Percentiles rank a stretch among this genome's conserved stretches.
Conservation (phyloP, 306 rosid genomes). For the Crotalaria pallida region DNA sequence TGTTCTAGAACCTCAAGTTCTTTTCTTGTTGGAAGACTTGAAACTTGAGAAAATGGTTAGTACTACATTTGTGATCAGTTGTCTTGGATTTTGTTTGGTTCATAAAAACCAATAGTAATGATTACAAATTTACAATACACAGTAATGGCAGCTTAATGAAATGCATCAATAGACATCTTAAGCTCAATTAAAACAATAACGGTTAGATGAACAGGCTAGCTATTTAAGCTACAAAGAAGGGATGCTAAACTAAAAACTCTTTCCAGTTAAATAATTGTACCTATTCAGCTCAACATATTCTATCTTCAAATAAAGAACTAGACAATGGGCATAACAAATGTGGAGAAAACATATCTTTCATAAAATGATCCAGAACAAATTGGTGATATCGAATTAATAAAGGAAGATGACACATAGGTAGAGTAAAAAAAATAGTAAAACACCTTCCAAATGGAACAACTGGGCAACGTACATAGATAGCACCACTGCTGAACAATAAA, state of each 20-base stretch:
- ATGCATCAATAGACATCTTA: too few relatives aligned
- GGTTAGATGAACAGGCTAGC: too few relatives aligned
- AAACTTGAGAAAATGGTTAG: constrained; percentile 36
- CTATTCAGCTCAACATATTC: too few relatives aligned
- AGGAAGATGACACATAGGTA: background rate
- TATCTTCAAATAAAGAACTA: too few relatives aligned
- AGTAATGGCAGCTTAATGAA: too few relatives aligned
- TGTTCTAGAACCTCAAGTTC: background rate
- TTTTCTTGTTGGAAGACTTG: background rate
- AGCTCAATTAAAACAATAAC: too few relatives aligned
- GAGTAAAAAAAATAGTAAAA: constrained; percentile 10
- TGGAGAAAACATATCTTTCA: background rate
- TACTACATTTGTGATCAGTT: background rate
- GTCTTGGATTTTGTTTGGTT: too few relatives aligned
- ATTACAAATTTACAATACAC: too few relatives aligned
- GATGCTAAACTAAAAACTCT: too few relatives aligned
- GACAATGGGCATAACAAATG: background rate
- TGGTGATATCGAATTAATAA: background rate
- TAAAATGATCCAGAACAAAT: constrained; percentile 10
- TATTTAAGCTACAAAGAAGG: too few relatives aligned
- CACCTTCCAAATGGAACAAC: constrained; percentile 97
- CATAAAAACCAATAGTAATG: too few relatives aligned
- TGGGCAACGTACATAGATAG: constrained; percentile 79
- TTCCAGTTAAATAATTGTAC: too few relatives aligned
- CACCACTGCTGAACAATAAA: constrained; percentile 73